phyloP scores from a whole-genome alignment of 257 asterid species.

The Plantago elongata region DNA sequence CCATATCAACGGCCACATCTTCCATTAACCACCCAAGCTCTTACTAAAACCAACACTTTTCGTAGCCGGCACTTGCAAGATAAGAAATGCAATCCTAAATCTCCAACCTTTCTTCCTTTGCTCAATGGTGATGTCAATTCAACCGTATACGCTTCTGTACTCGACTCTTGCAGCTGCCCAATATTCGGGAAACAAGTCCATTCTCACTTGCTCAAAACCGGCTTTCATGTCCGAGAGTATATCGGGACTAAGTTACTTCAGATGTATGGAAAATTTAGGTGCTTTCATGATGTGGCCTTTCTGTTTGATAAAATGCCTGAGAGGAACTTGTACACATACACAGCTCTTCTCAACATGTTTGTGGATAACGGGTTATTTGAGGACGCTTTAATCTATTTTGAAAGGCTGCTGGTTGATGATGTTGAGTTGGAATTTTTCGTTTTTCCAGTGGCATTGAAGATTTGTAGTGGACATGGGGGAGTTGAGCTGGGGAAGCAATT shows the following conservation, averaged over 20 bases:
- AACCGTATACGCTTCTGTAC: constrained; percentile 44
- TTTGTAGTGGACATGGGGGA: constrained; percentile 65
- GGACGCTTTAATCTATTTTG: constrained; percentile 42
- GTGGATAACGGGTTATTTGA: constrained; percentile 34
- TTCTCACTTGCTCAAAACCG: constrained; percentile 56
- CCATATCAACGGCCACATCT: too few relatives aligned
- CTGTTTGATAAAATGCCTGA: constrained; percentile 66
- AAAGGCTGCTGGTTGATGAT: constrained; percentile 40
- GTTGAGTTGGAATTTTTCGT: constrained; percentile 62
- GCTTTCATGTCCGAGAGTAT: constrained; percentile 54
- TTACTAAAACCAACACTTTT: too few relatives aligned
- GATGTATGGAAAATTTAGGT: constrained; percentile 45
- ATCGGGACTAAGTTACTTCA: constrained; percentile 53
- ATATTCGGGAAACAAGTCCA: constrained; percentile 53
- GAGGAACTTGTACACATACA: constrained; percentile 53
- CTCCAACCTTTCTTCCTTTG: neutral
- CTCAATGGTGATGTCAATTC: constrained; percentile 33
- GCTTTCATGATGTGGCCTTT: constrained; percentile 25
- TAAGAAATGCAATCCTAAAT: too few relatives aligned
- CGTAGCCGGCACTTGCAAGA: too few relatives aligned
- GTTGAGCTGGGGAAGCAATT: constrained; percentile 59
- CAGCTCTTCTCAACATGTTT: constrained; percentile 38
- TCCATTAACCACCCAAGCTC: too few relatives aligned
- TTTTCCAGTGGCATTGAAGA: constrained; percentile 58
- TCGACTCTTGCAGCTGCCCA: constrained; percentile 48